Percentiles rank a stretch among this genome's conserved stretches.
These are phyloP conservation scores for Rhododendron molle DNA, from an alignment of 148 eudicot genomes.

Conservation along the genomic window DNA sequence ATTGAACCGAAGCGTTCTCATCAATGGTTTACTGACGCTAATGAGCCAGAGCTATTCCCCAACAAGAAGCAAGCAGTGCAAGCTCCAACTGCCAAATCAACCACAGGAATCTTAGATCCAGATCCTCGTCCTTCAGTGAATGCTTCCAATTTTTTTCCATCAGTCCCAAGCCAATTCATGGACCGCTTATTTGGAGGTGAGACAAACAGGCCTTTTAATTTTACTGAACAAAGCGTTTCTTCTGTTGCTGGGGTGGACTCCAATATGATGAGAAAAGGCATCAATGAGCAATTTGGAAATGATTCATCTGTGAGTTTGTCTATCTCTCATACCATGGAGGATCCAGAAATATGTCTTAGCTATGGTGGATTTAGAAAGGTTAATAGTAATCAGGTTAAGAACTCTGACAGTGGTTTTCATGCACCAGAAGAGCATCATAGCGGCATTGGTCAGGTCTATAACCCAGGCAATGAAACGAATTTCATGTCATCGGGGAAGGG, in stretches of 20 bases:
- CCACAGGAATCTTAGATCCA: conserved; percentile 21
- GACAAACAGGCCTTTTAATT: conserved; percentile 17
- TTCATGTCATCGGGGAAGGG: conserved; percentile 30
- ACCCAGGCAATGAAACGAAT: conserved; percentile 19
- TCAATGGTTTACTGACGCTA: conserved; percentile 41
- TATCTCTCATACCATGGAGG: conserved; percentile 36
- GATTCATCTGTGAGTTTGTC: conserved; percentile 40
- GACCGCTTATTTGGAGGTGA: conserved; percentile 46
- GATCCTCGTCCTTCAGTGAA: conserved; percentile 29
- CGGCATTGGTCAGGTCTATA: conserved; percentile 26
- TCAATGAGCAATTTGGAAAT: conserved; percentile 28
- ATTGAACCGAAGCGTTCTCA: conserved; percentile 39
- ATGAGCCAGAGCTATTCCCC: conserved; percentile 45
- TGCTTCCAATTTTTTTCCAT: conserved; percentile 26
- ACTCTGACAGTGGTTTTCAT: conserved; percentile 26
- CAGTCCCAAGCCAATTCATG: conserved; percentile 40
- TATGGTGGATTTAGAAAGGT: conserved; percentile 47
- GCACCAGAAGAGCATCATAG: conserved; percentile 18
- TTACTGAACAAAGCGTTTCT: conserved; percentile 19
- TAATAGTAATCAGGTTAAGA: conserved; percentile 49
- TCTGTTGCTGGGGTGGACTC: conserved; percentile 21
- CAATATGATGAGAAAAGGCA: conserved; percentile 18
- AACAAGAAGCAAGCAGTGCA: conserved; percentile 47
- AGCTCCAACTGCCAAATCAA: conserved; percentile 25
- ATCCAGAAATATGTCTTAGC: conserved; percentile 33